Base-by-base conservation (phyloP, 108 stramenopile species). In the Pseudonitzschia pungens region DNA sequence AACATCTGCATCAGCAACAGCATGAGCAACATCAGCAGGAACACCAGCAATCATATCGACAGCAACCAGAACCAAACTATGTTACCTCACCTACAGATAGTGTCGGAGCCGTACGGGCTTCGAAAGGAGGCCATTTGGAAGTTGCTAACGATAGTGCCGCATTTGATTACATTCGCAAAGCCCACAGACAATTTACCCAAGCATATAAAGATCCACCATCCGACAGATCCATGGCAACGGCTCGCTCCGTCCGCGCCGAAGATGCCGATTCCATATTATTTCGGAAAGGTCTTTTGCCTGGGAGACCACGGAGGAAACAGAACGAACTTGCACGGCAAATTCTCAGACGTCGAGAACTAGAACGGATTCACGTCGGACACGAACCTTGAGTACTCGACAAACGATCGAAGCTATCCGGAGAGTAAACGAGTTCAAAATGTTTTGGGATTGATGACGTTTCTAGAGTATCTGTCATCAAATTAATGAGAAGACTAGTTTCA, bases 111-210 rank as follows among this genome's bases (percentile, higher is more conserved):
- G 64, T 65, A 3, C 28, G 33, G 41, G 18, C 10, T 20, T 41
- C 64, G 18, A 58, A 27, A n/a, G 57, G 29, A n/a, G 29, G 57
- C 6, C 36, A 36, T 36, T 36, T 6, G 36, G 36, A 36, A 36
- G 4, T 6, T 6, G 36, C 36, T 36, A 36, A 2, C 6, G 6
- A 6, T 12, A 1, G 18, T 18, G 5, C 45, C 16, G 45, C 45
- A 8, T 67, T 67, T 67, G 66, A 67, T 24, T 45, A 67, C 48
- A 67, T 67, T 21, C 66, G 66, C 22, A 50, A 11, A 40, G 60
- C 16, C 14, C 60, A 40, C 20, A 7, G 29, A 40, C 29, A 62
- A n/a, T 62, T 62, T 40, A 62, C 29, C 4, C 60, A 40, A 48
- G 45, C 16, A 18, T 21, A 48, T 12, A 44, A 41, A 15, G 66